A percentile compares a stretch with the other conserved stretches of the same genome.
Evolutionary conservation across 805 yeast species (phyloP).

Genomic region (Wickerhamiella dianesei): DNA sequence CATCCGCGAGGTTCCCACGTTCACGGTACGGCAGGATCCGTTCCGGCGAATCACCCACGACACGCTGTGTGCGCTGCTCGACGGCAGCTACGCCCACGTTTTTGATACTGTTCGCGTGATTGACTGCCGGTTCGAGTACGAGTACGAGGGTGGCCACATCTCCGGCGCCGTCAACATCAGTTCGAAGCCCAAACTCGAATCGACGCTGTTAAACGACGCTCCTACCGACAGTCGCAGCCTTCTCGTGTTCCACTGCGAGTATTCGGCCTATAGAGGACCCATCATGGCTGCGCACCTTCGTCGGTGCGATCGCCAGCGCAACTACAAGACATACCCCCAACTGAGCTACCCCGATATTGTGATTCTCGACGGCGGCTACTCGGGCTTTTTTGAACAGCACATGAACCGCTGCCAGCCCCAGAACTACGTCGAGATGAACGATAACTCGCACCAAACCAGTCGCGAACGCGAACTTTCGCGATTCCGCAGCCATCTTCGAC

Average conservation of each 20-base stretch:
- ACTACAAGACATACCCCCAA: conserved; percentile 64
- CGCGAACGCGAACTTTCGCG: conserved; percentile 42
- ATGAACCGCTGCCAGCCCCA: conserved; percentile 56
- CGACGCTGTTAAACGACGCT: conserved; percentile 30
- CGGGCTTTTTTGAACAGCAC: conserved; percentile 50
- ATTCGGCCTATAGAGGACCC: conserved; percentile 88
- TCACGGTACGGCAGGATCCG: conserved; percentile 40
- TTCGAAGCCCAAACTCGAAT: conserved; percentile 54
- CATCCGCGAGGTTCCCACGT: conserved; percentile 29
- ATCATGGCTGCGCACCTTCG: conserved; percentile 77
- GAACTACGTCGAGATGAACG: conserved; percentile 79
- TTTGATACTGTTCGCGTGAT: conserved; percentile 50
- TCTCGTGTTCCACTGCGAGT: conserved; percentile 87
- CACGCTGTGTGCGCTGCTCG: conserved; percentile 44
- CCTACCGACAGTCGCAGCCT: conserved; percentile 22
- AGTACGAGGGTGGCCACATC: conserved; percentile 86
- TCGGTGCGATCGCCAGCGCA: conserved; percentile 63
- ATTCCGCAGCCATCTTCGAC: conserved; percentile 33
- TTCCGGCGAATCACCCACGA: conserved; percentile 53
- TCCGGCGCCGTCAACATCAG: conserved; percentile 67
- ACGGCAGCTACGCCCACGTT: conserved; percentile 36
- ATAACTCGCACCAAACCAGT: conserved; percentile 31
- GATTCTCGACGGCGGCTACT: conserved; percentile 84
- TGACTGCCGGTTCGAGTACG: conserved; percentile 90
- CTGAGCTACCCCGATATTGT: conserved; percentile 80